Conservation (phyloP, 225 moss, liverwort and hornwort species). For the Marchantia paleacea region DNA sequence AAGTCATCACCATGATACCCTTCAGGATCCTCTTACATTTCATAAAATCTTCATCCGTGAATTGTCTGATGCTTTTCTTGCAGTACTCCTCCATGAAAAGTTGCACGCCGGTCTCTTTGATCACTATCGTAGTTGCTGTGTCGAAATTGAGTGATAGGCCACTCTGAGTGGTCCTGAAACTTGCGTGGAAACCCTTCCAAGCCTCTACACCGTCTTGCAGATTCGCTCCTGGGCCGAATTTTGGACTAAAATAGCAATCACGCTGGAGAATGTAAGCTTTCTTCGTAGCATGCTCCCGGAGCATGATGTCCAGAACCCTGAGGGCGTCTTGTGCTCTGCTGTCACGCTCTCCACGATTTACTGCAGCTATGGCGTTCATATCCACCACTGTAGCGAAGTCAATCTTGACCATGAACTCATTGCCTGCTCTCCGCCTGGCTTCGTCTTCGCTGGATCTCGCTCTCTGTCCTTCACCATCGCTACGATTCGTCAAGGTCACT, state of each 20-base stretch:
- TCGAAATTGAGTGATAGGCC: conserved; percentile 90
- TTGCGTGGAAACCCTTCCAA: conserved; percentile 86
- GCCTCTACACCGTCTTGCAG: conserved; percentile 71
- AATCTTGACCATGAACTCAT: conserved; percentile 51
- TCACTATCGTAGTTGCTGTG: conserved; percentile 32
- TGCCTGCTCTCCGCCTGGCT: conserved; percentile 25
- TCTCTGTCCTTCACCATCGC: neutral
- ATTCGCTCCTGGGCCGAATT: conserved; percentile 40
- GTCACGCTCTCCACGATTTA: conserved; percentile 52
- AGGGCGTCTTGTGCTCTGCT: conserved; percentile 67
- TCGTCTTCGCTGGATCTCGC: too few species aligned
- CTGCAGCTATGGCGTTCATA: conserved; percentile 69
- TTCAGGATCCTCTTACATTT: conserved; percentile 50
- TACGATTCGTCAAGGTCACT: conserved; percentile 44
- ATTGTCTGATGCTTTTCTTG: conserved; percentile 1
- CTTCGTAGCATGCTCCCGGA: conserved; percentile 71
- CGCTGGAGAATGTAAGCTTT: conserved; percentile 66
- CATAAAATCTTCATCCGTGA: conserved; percentile 22
- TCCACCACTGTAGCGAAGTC: conserved; percentile 59
- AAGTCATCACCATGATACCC: conserved; percentile 54
- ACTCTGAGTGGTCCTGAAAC: conserved; percentile 64
- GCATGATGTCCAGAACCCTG: conserved; percentile 77
- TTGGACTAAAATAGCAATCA: conserved; percentile 63
- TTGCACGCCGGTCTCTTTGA: conserved; percentile 6
- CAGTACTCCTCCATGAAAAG: conserved; percentile 11